Conservation (phyloP, 805 yeast genomes). For the Metschnikowia bowlesiae region DNA sequence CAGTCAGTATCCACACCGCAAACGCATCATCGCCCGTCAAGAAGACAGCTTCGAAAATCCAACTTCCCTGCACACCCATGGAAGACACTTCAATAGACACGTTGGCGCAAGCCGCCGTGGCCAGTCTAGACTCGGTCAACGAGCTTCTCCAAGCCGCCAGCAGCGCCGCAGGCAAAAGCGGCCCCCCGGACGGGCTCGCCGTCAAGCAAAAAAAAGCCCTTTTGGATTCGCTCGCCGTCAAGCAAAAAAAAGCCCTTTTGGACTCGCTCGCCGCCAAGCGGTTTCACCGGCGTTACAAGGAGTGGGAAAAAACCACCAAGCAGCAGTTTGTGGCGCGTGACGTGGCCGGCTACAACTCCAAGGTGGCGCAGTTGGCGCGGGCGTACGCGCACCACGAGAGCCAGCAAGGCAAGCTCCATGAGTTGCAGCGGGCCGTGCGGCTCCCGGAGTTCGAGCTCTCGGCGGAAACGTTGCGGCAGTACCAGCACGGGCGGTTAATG, state of each 20-base stretch:
- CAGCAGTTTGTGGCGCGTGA: constrained; percentile 21
- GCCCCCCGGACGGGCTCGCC: neutral
- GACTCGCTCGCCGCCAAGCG: constrained; percentile 34
- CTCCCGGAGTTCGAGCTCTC: constrained; percentile 29
- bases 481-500: constrained; percentile 20
- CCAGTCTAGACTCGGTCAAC: constrained; percentile 7
- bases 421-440: constrained; percentile 17
- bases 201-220: constrained; percentile 5
- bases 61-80: neutral
- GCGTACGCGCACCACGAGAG: constrained; percentile 22
- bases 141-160: constrained; percentile 6
- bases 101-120: constrained; percentile 2
- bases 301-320: constrained; percentile 22
- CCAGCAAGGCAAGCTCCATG: constrained; percentile 22
- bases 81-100: neutral
- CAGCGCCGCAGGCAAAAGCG: neutral
- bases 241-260: constrained; percentile 13
- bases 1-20: too few species aligned
- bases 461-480: constrained; percentile 23
- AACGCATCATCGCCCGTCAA: too few species aligned
- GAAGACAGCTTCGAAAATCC: too few species aligned
- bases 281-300: constrained; percentile 27
- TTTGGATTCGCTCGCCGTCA: constrained; percentile 32
- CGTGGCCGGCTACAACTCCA: constrained; percentile 27
- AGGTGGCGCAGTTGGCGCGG: constrained; percentile 26